Base-by-base conservation (phyloP, 2,329 filamentous ascomycete genomes). In the Elsinoe fawcettii region DNA sequence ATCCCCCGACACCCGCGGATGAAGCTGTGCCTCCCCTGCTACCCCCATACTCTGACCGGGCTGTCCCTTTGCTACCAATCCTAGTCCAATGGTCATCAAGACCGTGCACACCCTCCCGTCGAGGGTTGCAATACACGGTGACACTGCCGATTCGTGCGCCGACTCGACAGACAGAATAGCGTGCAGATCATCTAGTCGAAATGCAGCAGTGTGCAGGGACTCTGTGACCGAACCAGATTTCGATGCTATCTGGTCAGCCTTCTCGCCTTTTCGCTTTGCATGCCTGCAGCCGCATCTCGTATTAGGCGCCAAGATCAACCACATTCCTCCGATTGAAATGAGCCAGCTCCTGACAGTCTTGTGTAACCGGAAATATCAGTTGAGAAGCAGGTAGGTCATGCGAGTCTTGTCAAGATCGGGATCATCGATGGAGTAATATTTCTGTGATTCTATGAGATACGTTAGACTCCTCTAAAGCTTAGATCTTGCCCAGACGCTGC, bases 401-500 rank as follows among this genome's bases (percentile, higher is more conserved):
- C 8, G 25, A 22, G 5, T 49, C 20, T 25, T 39, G 32, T 25
- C 16, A 39, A 23, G 49, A 53, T 39, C 49, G 49, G 9, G 34
- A 25, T 53, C 2, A 32, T 23, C 32, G 30, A 27, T 30, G 16
- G 9, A 32, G 32, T 53, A 30, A 34, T n/a, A 53, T 53, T 53
- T 18, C 49, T 53, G 30, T 32, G 23, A 53, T 37, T 53, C 49
- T 53, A 53, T 39, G 9, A 36, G 34, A 53, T 37, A 53, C 25
- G 34, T 53, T 20, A 53, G 49, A 53, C 8, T 7, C 16, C 2
- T 25, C 49, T 53, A 53, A 37, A 61, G 49, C 47, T 57, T 61
- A 3, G 58, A 60, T 22, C 60, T 34, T 18, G 58, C 58, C 20
- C 67, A 61, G 32, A 75, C 65, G 63, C 69, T 73, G 5, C 87